Conservation (phyloP, 148 eudicot species). For the Tetragonia tetragonoides region DNA sequence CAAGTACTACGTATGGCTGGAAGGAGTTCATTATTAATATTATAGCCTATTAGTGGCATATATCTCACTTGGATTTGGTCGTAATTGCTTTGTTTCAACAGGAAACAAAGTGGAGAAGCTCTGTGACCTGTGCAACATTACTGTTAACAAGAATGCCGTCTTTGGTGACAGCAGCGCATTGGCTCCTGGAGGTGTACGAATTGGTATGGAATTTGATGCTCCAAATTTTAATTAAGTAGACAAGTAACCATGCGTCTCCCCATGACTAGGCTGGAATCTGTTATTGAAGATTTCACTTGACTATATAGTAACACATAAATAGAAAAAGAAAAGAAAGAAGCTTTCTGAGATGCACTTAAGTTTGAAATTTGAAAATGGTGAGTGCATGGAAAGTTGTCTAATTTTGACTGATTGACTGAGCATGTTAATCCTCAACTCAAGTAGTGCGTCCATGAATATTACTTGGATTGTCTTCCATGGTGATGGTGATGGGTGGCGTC, state of each 20-base stretch:
- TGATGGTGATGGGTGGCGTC: neutral
- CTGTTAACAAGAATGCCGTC: slow-evolving; percentile 98
- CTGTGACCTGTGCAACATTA: slow-evolving; percentile 92
- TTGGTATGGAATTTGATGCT: slow-evolving; percentile 52
- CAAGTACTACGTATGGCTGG: neutral
- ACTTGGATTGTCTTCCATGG: neutral
- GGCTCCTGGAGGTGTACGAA: slow-evolving; percentile 94
- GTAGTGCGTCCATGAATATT: neutral
- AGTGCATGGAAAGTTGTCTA: neutral
- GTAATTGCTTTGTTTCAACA: slow-evolving; percentile 25
- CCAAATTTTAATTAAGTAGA: neutral
- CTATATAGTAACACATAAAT: too few species aligned
- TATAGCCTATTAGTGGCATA: neutral
- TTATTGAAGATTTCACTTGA: too few species aligned
- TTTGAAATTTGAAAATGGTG: neutral
- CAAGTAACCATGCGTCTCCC: neutral
- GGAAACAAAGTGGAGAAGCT: slow-evolving; percentile 99
- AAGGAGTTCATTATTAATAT: neutral
- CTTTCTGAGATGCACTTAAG: too few species aligned
- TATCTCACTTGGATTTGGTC: neutral
- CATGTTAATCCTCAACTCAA: neutral
- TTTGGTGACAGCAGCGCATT: slow-evolving; percentile 99
- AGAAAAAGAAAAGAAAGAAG: too few species aligned
- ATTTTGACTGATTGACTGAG: neutral
- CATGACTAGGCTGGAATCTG: neutral